Conservation (phyloP, 2,329 filamentous ascomycete genomes). For the Xylogone sp. region DNA sequence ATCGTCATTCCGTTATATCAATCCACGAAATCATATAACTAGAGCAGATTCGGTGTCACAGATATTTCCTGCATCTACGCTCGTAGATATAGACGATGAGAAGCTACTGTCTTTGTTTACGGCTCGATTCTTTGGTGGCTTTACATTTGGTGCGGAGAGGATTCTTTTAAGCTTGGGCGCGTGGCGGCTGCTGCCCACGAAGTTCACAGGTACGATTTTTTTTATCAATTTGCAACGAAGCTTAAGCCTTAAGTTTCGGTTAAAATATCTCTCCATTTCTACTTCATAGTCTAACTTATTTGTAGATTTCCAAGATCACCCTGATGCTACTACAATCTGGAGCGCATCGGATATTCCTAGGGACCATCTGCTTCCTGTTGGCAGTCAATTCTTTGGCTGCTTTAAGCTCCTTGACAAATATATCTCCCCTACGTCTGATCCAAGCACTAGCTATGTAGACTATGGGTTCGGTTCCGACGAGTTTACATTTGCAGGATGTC, state of each 20-base stretch:
- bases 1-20: background rate
- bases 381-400: slow-evolving; percentile 7
- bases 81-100: slow-evolving; percentile 5
- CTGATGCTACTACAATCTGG: background rate
- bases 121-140: slow-evolving; percentile 15
- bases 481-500: slow-evolving; percentile 11
- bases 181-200: slow-evolving; percentile 5
- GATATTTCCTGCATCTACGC: background rate
- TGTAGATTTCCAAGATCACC: background rate
- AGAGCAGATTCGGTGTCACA: background rate
- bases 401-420: slow-evolving; percentile 13
- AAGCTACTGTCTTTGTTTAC: slow-evolving; percentile 13
- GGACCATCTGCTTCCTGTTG: slow-evolving; percentile 3
- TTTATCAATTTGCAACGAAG: background rate
- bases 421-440: background rate
- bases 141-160: slow-evolving; percentile 11
- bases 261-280: background rate
- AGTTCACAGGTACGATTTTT: slow-evolving; percentile 6
- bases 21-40: background rate
- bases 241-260: background rate
- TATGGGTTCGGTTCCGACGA: slow-evolving; percentile 13
- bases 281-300: no score
- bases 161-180: slow-evolving; percentile 1
- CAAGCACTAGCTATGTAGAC: slow-evolving; percentile 10
- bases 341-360: background rate